Percentiles rank a stretch among this genome's conserved stretches.
phyloP scores from a whole-genome alignment of 257 asterid species.

The Primulina huaijiensis region DNA sequence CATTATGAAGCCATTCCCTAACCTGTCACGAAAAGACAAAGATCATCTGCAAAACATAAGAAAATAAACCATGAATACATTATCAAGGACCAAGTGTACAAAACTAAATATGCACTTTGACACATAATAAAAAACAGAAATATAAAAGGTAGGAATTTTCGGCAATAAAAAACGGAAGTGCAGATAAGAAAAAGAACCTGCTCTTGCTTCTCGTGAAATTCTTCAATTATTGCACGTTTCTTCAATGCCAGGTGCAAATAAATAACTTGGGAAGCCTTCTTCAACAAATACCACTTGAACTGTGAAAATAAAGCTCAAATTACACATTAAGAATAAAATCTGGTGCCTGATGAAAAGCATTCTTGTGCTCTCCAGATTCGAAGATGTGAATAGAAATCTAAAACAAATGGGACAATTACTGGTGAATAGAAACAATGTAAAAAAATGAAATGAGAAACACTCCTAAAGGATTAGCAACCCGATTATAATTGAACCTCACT shows the following conservation, averaged over 20 bases:
- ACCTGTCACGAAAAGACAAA: constrained; percentile 45
- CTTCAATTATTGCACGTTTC: constrained; percentile 83
- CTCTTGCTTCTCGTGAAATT: constrained; percentile 88
- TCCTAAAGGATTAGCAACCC: not conserved
- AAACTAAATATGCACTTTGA: constrained; percentile 9
- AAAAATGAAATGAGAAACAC: not conserved
- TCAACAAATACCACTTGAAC: constrained; percentile 81
- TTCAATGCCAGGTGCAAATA: constrained; percentile 81
- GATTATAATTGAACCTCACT: not conserved
- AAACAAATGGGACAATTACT: not conserved
- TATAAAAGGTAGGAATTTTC: constrained; percentile 22
- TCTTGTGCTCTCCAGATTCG: constrained; percentile 2
- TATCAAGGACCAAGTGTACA: not conserved
- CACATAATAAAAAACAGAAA: constrained; percentile 10
- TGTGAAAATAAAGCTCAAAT: constrained; percentile 30
- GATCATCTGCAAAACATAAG: constrained; percentile 20
- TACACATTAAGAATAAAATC: not conserved
- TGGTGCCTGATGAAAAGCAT: constrained; percentile 6
- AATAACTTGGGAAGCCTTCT: constrained; percentile 90
- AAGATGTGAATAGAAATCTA: not conserved
- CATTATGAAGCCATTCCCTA: constrained; percentile 77
- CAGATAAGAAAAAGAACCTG: constrained; percentile 58
- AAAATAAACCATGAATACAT: constrained; percentile 7
- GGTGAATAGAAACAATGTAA: not conserved
- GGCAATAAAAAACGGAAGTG: constrained; percentile 23